phyloP scores from a whole-genome alignment of 1,139 yeast species.

The Geotrichum klebahnii region DNA sequence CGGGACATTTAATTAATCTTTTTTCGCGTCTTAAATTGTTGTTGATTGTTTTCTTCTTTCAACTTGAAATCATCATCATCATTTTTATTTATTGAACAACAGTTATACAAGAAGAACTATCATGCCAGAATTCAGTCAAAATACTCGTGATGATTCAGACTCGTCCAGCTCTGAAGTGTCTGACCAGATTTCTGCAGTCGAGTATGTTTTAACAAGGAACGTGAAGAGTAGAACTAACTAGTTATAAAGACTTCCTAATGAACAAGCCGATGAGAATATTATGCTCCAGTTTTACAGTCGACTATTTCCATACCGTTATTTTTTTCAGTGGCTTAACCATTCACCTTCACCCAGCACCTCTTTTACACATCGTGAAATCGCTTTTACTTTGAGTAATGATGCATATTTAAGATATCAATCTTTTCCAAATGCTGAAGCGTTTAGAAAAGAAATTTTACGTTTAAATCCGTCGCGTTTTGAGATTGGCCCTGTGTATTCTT shows the following conservation, averaged over 20 bases:
- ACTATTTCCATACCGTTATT: constrained; percentile 55
- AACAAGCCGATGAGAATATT: constrained; percentile 14
- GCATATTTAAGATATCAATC: constrained; percentile 90
- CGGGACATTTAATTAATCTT: constrained; percentile 10
- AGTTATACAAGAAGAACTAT: neutral
- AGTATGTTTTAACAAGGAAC: constrained; percentile 2
- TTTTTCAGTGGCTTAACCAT: constrained; percentile 87
- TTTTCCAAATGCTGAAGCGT: constrained; percentile 61
- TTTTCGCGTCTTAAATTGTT: neutral
- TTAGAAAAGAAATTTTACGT: constrained; percentile 65
- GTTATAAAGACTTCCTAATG: constrained; percentile 14
- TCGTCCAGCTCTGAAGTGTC: neutral
- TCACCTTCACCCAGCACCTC: constrained; percentile 59
- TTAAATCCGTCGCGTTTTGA: constrained; percentile 90
- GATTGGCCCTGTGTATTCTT: constrained; percentile 86
- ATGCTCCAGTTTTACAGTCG: constrained; percentile 56
- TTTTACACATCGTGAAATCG: constrained; percentile 88
- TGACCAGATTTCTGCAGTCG: neutral
- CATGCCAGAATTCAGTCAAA: constrained; percentile 12
- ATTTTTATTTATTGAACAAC: neutral
- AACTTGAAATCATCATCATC: neutral
- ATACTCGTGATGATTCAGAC: neutral
- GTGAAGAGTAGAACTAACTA: neutral
- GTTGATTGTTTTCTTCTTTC: neutral
- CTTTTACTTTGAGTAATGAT: constrained; percentile 72